A percentile compares a stretch with the other conserved stretches of the same genome.
Conservation (phyloP, 345 rosid genomes). For the Cardiospermum halicacabum region DNA sequence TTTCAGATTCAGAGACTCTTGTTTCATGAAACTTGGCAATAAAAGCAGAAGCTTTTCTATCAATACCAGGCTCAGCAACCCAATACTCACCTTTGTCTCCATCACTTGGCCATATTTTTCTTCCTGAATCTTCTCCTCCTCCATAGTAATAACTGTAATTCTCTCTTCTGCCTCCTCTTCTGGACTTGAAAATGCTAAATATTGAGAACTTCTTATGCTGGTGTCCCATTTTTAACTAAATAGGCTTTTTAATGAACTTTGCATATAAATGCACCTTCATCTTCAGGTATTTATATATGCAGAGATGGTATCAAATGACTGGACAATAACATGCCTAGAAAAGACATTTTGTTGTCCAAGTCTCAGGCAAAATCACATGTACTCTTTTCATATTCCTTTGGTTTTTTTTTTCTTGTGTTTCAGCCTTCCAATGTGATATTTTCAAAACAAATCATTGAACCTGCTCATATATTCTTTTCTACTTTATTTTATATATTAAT, state of each 20-base stretch:
- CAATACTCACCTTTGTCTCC: conserved; percentile 28
- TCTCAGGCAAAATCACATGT: background rate
- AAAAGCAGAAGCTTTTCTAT: conserved; percentile 40
- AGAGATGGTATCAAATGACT: too few species aligned
- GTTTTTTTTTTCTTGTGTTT: background rate
- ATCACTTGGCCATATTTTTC: conserved; percentile 31
- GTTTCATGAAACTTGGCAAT: conserved; percentile 49
- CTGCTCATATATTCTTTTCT: background rate
- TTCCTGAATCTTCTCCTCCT: conserved; percentile 17
- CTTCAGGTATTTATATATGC: too few species aligned
- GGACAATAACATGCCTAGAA: background rate
- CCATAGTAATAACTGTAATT: conserved; percentile 9
- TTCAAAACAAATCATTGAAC: background rate
- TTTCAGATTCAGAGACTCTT: conserved; percentile 40
- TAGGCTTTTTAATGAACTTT: too few species aligned
- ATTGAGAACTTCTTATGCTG: conserved; percentile 24
- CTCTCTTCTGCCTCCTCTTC: conserved; percentile 20
- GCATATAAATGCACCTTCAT: too few species aligned
- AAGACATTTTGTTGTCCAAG: background rate
- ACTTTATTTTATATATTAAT: background rate
- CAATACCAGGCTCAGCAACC: conserved; percentile 45
- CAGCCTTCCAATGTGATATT: background rate
- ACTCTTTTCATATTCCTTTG: background rate
- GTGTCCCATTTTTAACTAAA: conserved; percentile 28
- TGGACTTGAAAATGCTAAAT: conserved; percentile 34